phyloP scores from a whole-genome alignment of 1,284 basidiomycete species.

The Cryptococcus wingfieldii region DNA sequence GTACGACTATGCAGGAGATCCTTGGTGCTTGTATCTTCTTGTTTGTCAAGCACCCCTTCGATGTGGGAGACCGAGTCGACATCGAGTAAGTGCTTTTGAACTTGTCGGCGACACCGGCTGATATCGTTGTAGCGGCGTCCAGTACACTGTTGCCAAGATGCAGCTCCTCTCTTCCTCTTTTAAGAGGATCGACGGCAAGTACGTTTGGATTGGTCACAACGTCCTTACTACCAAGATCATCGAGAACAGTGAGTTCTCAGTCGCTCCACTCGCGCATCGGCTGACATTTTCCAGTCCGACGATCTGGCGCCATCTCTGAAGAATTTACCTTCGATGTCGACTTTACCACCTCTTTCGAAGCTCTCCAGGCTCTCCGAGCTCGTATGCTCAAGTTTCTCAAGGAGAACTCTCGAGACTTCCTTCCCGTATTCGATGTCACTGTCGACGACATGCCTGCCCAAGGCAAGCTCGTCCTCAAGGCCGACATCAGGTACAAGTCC shows the following conservation, averaged over 20 bases:
- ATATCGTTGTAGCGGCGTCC: conserved; percentile 21
- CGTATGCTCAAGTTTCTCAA: conserved; percentile 79
- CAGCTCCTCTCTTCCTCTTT: conserved; percentile 68
- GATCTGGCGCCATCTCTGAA: conserved; percentile 52
- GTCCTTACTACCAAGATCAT: conserved; percentile 64
- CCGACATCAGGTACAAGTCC: conserved; percentile 78
- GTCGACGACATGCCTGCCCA: conserved; percentile 73
- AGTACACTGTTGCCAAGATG: conserved; percentile 82
- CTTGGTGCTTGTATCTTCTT: conserved; percentile 64
- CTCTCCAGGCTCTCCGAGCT: conserved; percentile 71
- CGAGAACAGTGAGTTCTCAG: conserved; percentile 40
- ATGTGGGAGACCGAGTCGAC: conserved; percentile 76
- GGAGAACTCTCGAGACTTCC: conserved; percentile 65
- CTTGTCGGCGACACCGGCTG: neutral
- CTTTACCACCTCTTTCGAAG: conserved; percentile 74
- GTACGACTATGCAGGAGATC: conserved; percentile 56
- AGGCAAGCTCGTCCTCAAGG: conserved; percentile 69
- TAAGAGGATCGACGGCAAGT: conserved; percentile 51
- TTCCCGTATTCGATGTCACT: conserved; percentile 62
- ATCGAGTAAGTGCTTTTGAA: conserved; percentile 37
- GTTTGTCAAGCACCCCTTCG: conserved; percentile 80
- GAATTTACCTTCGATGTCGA: conserved; percentile 64
- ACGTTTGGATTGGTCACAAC: conserved; percentile 61
- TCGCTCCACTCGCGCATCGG: neutral
- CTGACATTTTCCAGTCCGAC: conserved; percentile 36